These are phyloP conservation scores for Liriodendron chinense DNA, from an alignment of 164 flowering plant species.

Conservation along the genomic window DNA sequence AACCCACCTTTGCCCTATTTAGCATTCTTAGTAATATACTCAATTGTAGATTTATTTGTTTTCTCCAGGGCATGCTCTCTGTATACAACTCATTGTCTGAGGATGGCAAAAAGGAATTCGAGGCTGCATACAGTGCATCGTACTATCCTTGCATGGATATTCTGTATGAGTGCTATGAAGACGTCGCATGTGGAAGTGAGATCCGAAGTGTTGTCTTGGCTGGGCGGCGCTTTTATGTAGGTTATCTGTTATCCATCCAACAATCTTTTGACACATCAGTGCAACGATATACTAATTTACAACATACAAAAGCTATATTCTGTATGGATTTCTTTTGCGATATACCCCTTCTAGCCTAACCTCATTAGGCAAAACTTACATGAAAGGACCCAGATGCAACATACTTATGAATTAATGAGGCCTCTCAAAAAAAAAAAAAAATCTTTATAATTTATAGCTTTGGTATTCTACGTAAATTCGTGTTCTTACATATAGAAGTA, in stretches of 20 bases:
- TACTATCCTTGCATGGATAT: slow-evolving; percentile 96
- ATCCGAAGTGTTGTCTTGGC: slow-evolving; percentile 94
- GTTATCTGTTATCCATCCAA: slow-evolving; percentile 10
- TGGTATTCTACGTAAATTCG: background rate
- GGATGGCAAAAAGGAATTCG: slow-evolving; percentile 76
- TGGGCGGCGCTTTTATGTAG: slow-evolving; percentile 90
- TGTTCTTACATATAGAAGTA: background rate
- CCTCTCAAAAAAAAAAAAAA: background rate
- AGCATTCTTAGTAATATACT: background rate
- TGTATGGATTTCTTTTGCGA: background rate
- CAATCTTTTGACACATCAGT: background rate
- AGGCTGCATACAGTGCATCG: slow-evolving; percentile 89
- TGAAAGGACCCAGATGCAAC: too few relatives aligned
- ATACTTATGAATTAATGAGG: background rate
- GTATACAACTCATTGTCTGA: slow-evolving; percentile 77
- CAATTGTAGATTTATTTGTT: background rate
- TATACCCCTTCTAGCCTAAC: too few relatives aligned
- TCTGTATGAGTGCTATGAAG: slow-evolving; percentile 93
- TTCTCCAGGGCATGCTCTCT: slow-evolving; percentile 78
- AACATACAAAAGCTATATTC: background rate
- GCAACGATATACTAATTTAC: background rate
- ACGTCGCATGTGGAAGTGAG: slow-evolving; percentile 91
- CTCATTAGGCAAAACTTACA: too few relatives aligned
- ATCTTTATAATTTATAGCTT: background rate
- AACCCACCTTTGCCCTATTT: background rate